phyloP scores from a whole-genome alignment of 306 rosid species.

The Vigna trinervia region DNA sequence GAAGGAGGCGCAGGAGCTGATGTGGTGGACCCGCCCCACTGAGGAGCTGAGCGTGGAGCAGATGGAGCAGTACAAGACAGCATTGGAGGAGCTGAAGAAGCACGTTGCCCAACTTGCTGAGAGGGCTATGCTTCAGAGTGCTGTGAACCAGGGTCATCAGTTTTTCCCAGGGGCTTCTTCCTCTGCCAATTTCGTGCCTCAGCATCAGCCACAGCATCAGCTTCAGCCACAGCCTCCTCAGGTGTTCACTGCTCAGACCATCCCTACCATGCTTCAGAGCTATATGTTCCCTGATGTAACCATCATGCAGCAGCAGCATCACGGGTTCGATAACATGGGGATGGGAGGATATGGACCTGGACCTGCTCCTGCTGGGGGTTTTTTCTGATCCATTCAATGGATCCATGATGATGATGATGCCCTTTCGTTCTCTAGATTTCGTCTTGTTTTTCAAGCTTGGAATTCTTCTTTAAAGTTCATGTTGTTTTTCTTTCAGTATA shows the following conservation, averaged over 20 bases:
- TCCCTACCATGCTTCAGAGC: neutral
- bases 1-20: neutral
- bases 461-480: neutral
- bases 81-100: constrained; percentile 5
- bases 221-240: neutral
- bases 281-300: constrained; percentile 22
- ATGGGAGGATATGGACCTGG: constrained; percentile 24
- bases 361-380: neutral
- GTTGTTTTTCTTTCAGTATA: neutral
- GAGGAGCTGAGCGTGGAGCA: neutral
- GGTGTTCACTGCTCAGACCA: neutral
- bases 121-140: neutral
- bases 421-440: neutral
- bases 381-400: constrained; percentile 31
- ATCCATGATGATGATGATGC: constrained; percentile 37
- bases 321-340: constrained; percentile 2
- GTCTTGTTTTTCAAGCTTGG: neutral
- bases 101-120: neutral
- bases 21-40: constrained; percentile 35
- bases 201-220: neutral
- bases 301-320: constrained; percentile 10
- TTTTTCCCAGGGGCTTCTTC: neutral
- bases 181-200: neutral
- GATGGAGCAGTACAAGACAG: neutral
- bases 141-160: neutral